phyloP scores from a whole-genome alignment of 2,329 filamentous ascomycete genomes.

The Pyrenophora teres region DNA sequence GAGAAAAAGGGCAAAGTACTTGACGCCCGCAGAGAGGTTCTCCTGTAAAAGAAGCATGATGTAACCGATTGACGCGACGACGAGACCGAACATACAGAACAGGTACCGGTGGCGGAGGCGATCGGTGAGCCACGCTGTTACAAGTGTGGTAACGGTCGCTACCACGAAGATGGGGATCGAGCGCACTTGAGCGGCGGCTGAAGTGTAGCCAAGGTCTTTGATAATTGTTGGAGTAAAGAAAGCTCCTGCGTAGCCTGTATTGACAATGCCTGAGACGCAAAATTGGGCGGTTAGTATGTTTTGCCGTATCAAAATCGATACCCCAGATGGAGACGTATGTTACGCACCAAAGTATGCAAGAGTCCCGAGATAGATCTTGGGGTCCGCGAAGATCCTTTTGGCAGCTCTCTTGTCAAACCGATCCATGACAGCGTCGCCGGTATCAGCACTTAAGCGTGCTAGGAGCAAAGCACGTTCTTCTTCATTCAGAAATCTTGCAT shows the following conservation, averaged over 20 bases:
- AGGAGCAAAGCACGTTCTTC: conserved; percentile 37
- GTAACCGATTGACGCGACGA: conserved; percentile 60
- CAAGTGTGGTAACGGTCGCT: conserved; percentile 43
- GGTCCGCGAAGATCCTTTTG: conserved; percentile 51
- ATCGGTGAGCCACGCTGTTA: conserved; percentile 55
- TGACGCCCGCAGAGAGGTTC: conserved; percentile 51
- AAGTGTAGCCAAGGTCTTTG: conserved; percentile 47
- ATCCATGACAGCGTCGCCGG: conserved; percentile 56
- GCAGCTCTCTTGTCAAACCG: conserved; percentile 55
- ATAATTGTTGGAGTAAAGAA: conserved; percentile 51
- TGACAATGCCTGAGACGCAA: conserved; percentile 39
- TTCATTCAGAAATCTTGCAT: conserved; percentile 40
- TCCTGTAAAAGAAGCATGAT: conserved; percentile 57
- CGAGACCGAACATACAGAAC: conserved; percentile 57
- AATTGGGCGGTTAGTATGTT: not conserved
- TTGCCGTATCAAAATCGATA: accelerated
- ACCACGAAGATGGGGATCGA: conserved; percentile 49
- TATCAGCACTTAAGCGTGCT: conserved; percentile 34
- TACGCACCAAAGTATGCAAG: conserved; percentile 23
- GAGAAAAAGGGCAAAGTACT: conserved; percentile 62
- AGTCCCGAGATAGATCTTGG: conserved; percentile 36
- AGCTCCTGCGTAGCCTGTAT: conserved; percentile 53
- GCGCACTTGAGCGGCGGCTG: conserved; percentile 44
- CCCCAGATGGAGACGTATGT: not conserved
- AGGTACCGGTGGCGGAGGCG: conserved; percentile 57